These are phyloP conservation scores for Phialophora verrucosa DNA, from an alignment of 2,329 filamentous ascomycete genomes.

Conservation along the genomic window DNA sequence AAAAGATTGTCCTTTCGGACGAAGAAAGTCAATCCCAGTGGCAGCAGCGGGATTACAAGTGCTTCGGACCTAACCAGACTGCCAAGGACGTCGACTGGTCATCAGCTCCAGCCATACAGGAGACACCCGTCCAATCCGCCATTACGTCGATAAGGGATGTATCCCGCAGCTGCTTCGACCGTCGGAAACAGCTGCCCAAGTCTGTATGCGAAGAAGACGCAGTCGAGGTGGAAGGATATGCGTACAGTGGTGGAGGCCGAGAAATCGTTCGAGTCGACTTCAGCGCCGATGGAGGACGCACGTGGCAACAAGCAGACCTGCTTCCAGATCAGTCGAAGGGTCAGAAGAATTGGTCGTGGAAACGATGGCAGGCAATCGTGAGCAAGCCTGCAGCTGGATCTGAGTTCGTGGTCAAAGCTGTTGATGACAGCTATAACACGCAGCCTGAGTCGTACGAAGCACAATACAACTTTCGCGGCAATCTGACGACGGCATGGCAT, in stretches of 20 bases:
- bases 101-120: conserved; percentile 67
- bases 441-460: conserved; percentile 60
- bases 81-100: conserved; percentile 65
- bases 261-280: conserved; percentile 71
- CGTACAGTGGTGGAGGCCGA: conserved; percentile 70
- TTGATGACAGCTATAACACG: conserved; percentile 69
- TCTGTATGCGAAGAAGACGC: conserved; percentile 37
- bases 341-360: conserved; percentile 67
- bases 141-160: conserved; percentile 55
- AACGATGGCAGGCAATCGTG: conserved; percentile 61
- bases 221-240: conserved; percentile 63
- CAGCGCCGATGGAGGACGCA: conserved; percentile 66
- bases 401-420: conserved; percentile 68
- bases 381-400: conserved; percentile 56
- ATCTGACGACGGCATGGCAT: conserved; percentile 72
- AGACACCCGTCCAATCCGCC: conserved; percentile 71
- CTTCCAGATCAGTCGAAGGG: conserved; percentile 58
- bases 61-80: conserved; percentile 67
- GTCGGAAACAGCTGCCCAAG: conserved; percentile 26
- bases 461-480: conserved; percentile 66
- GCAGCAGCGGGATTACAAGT: conserved; percentile 72
- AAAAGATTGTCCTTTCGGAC: conserved; percentile 66
- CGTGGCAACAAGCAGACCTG: conserved; percentile 68
- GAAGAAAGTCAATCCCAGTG: conserved; percentile 70
- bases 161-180: conserved; percentile 9